phyloP scores from a whole-genome alignment of 495 filamentous ascomycete genomes.

The Niebla homalea region DNA sequence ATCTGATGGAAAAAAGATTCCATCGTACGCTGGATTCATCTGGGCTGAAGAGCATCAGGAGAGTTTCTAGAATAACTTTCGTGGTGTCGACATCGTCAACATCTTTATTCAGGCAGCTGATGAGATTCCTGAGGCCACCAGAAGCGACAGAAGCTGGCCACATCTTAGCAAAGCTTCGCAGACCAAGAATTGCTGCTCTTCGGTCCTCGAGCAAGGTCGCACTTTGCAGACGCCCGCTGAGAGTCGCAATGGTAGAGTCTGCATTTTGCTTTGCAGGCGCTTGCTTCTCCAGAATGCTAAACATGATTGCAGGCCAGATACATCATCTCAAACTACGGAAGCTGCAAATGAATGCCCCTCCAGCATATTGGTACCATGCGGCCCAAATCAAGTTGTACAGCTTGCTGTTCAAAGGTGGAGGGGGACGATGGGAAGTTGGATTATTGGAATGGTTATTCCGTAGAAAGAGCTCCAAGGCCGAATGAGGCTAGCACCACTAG shows the following conservation, averaged over 20 bases:
- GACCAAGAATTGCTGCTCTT: slow-evolving; percentile 78
- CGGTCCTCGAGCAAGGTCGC: slow-evolving; percentile 89
- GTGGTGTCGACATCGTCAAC: slow-evolving; percentile 92
- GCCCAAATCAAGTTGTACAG: too few species aligned
- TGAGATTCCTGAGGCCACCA: slow-evolving; percentile 72
- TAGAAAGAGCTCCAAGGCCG: too few species aligned
- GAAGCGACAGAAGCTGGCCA: slow-evolving; percentile 96
- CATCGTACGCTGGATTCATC: slow-evolving; percentile 52
- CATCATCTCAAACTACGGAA: neutral
- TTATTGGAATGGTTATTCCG: too few species aligned
- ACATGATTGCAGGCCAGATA: slow-evolving; percentile 39
- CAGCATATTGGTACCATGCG: neutral
- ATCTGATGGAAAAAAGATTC: neutral
- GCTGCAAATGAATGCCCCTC: neutral
- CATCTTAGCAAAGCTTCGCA: slow-evolving; percentile 89
- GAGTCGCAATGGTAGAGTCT: slow-evolving; percentile 77
- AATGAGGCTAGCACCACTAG: too few species aligned
- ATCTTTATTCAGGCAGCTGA: slow-evolving; percentile 73
- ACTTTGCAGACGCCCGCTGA: slow-evolving; percentile 73
- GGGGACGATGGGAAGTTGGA: too few species aligned
- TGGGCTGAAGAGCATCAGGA: slow-evolving; percentile 80
- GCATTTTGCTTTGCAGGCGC: slow-evolving; percentile 93
- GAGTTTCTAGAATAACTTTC: slow-evolving; percentile 85
- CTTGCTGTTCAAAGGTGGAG: too few species aligned
- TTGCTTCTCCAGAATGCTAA: slow-evolving; percentile 71